Conservation (phyloP, 2,329 filamentous ascomycete genomes). For the Cordyceps pruinosa region DNA sequence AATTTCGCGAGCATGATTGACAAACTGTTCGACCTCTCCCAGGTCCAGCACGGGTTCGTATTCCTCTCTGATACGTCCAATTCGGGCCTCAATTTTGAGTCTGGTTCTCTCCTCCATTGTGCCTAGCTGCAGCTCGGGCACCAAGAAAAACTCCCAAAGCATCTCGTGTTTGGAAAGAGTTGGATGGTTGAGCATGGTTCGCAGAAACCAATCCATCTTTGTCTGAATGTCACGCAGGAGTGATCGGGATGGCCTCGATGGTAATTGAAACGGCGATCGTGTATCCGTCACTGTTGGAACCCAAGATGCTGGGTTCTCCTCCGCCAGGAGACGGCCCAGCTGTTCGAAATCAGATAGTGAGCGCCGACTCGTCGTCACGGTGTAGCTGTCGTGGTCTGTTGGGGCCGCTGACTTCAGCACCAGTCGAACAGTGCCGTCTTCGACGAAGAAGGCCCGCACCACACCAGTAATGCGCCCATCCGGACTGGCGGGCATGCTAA, state of each 20-base stretch:
- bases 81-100: conserved; percentile 74
- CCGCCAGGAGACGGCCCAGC: conserved; percentile 70
- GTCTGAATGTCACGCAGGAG: conserved; percentile 83
- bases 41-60: conserved; percentile 77
- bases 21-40: conserved; percentile 85
- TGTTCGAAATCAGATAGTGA: conserved; percentile 88
- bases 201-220: conserved; percentile 79
- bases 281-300: conserved; percentile 71
- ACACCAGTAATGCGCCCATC: conserved; percentile 86
- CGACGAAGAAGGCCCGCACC: conserved; percentile 92
- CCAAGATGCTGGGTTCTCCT: conserved; percentile 95
- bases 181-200: conserved; percentile 77
- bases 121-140: conserved; percentile 83
- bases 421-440: conserved; percentile 87
- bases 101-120: conserved; percentile 86
- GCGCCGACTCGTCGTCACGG: conserved; percentile 87
- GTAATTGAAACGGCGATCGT: conserved; percentile 85
- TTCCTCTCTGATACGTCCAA: conserved; percentile 83
- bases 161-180: conserved; percentile 96
- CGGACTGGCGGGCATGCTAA: conserved; percentile 62
- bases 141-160: conserved; percentile 97
- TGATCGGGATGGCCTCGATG: conserved; percentile 81
- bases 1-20: conserved; percentile 83
- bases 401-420: conserved; percentile 92
- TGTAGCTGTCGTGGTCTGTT: conserved; percentile 73